These are phyloP conservation scores for Novymonas esmeraldas DNA, from an alignment of 208 protist species.

Conservation along the genomic window DNA sequence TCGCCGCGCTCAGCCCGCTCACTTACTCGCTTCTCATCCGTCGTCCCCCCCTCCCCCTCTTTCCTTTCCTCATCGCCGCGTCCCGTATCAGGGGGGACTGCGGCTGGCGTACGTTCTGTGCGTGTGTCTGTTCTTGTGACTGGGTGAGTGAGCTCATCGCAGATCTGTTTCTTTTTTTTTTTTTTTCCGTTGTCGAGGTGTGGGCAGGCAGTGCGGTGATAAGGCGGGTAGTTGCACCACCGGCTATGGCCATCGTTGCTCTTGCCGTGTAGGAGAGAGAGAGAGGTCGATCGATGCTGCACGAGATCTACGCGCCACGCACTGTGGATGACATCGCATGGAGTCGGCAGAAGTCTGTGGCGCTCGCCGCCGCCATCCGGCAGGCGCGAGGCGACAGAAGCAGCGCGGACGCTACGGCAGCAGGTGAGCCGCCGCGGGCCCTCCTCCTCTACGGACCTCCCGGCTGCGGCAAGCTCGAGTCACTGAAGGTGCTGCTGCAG, in stretches of 20 bases:
- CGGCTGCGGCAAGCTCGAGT: slow-evolving; percentile 74
- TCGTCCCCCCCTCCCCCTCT: no score
- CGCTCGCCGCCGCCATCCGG: slow-evolving; percentile 39
- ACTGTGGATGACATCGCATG: slow-evolving; percentile 55
- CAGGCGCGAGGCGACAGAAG: slow-evolving; percentile 13
- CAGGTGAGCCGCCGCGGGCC: slow-evolving; percentile 26
- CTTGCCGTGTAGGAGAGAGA: neutral
- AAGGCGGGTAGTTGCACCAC: slow-evolving; percentile 5
- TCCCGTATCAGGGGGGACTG: no score
- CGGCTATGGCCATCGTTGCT: slow-evolving; percentile 6
- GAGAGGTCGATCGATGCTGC: slow-evolving; percentile 43
- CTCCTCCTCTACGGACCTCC: slow-evolving; percentile 80
- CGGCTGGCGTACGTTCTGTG: no score
- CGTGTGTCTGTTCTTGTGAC: no score
- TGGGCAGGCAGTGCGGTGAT: neutral
- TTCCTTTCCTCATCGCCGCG: no score
- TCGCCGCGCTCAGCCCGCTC: no score
- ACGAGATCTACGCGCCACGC: slow-evolving; percentile 71
- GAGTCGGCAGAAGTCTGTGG: slow-evolving; percentile 72
- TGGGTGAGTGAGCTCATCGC: no score
- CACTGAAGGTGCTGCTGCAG: slow-evolving; percentile 50
- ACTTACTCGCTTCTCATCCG: no score
- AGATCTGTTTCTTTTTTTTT: slow-evolving; percentile 8
- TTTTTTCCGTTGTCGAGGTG: neutral
- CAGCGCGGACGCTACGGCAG: neutral